Base-by-base conservation (phyloP, 1,139 yeast genomes). In the Magnusiomyces clavatus region DNA sequence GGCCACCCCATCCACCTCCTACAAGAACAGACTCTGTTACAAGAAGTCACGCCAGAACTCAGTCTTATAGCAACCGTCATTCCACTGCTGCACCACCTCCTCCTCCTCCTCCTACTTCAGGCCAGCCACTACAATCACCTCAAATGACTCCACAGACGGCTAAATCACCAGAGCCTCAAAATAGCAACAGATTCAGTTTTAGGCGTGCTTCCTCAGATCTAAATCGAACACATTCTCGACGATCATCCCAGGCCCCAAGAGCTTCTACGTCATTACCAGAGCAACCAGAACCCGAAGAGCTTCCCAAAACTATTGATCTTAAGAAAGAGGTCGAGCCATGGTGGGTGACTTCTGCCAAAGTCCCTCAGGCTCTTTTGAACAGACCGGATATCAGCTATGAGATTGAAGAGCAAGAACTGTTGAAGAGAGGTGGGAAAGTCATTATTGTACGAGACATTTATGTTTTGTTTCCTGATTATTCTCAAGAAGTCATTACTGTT, bases 381-480 rank as follows among this genome's bases (percentile, higher is more conserved):
- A 73, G 70, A 54, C 70, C 69, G 43, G 83, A 68, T 38, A 54
- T 65, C 19, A 69, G 78, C 12, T 81, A 69, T 66, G 96, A 88
- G 64, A 77, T 82, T 31, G 96, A 88, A 51, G 78, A 80, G 20
- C 71, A 76, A 54, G 64, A 68, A 17, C 69, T 83, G 13, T 60
- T 61, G 14, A 85, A 83, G 62, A 78, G 96, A 58, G 80, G 81
- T 12, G 79, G 80, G 24, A 55, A 64, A 38, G 71, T 77, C 46
- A 67, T 81, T 48, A 69, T 74, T 6, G 75, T 78, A 55, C 75
- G 83, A 53, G 92, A 86, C 58, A 82, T 84, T 60, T 88, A 87
- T 65, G 74, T 89, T 16, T 68, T 89, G 46, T 85, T 82, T 64
- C 80, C 78, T 56, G 95, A 86, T 64, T 81, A 84, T 58, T 78